Evolutionary conservation across 495 filamentous ascomycete genomes (phyloP).

Genomic region (Rhypophila decipiens): DNA sequence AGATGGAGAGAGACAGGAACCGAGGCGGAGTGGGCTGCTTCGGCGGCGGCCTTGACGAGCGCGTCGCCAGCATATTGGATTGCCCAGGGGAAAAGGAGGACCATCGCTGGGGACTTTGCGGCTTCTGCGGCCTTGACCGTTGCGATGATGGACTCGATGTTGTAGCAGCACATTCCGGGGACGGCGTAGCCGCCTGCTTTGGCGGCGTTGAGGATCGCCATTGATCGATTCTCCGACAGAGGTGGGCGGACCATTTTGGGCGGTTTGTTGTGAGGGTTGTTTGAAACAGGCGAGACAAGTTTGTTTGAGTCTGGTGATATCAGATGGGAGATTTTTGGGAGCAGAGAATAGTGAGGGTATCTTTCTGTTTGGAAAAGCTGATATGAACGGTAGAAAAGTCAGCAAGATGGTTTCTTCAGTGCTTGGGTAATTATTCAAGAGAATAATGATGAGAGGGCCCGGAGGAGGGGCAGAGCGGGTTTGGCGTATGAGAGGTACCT

Average conservation of each 20-base stretch:
- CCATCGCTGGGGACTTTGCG: constrained; percentile 67
- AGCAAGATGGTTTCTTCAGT: too few species aligned
- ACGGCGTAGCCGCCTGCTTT: constrained; percentile 60
- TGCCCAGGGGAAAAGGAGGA: constrained; percentile 86
- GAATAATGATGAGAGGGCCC: neutral
- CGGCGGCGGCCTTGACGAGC: constrained; percentile 35
- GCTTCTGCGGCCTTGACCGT: constrained; percentile 71
- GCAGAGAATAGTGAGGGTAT: neutral
- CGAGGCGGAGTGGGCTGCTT: constrained; percentile 52
- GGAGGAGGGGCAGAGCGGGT: too few species aligned
- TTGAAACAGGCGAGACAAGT: neutral
- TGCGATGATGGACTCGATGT: constrained; percentile 76
- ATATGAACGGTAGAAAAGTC: too few species aligned
- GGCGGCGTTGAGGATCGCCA: constrained; percentile 63
- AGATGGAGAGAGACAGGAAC: constrained; percentile 71
- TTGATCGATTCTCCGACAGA: constrained; percentile 54
- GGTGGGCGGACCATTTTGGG: constrained; percentile 45
- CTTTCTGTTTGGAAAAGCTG: neutral
- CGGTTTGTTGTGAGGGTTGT: neutral
- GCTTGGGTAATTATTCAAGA: neutral
- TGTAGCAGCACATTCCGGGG: constrained; percentile 78
- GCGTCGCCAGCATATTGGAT: constrained; percentile 58
- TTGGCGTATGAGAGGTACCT: too few species aligned
- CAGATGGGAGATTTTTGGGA: neutral
- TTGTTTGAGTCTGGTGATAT: constrained; percentile 1